These are phyloP conservation scores for Penicillium nucicola DNA, from an alignment of 495 filamentous ascomycete genomes.

Conservation along the genomic window DNA sequence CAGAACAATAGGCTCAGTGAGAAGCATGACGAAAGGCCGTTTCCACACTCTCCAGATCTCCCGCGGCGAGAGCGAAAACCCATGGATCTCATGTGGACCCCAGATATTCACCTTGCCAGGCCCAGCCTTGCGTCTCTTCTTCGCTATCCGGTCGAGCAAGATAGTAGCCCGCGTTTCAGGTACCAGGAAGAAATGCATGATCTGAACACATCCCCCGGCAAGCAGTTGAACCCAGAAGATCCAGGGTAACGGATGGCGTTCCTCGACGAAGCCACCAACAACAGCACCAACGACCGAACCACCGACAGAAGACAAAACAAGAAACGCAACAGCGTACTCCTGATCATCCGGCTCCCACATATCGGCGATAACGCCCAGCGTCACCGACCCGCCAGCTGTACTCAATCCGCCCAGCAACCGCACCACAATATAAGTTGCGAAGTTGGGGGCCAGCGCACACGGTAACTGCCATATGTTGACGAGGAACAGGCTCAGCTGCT, in stretches of 20 bases:
- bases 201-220: constrained; percentile 59
- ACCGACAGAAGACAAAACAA: constrained; percentile 69
- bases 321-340: constrained; percentile 55
- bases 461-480: constrained; percentile 69
- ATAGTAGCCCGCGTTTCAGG: constrained; percentile 64
- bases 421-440: constrained; percentile 54
- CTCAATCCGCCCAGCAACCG: constrained; percentile 62
- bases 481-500: constrained; percentile 59
- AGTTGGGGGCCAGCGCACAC: constrained; percentile 65
- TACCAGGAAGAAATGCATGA: constrained; percentile 60
- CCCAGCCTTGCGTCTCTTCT: constrained; percentile 52
- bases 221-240: constrained; percentile 72
- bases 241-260: constrained; percentile 61
- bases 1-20: constrained; percentile 67
- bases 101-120: constrained; percentile 41
- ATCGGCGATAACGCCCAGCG: constrained; percentile 70
- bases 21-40: constrained; percentile 68
- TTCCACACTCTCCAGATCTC: constrained; percentile 55
- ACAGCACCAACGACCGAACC: constrained; percentile 70
- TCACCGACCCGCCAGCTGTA: constrained; percentile 71
- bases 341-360: constrained; percentile 66
- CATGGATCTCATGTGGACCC: constrained; percentile 54
- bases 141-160: constrained; percentile 58
- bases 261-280: constrained; percentile 69
- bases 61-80: constrained; percentile 2